Conservation (phyloP, 768 basidiomycete genomes). For the Agaricus subrufescens region DNA sequence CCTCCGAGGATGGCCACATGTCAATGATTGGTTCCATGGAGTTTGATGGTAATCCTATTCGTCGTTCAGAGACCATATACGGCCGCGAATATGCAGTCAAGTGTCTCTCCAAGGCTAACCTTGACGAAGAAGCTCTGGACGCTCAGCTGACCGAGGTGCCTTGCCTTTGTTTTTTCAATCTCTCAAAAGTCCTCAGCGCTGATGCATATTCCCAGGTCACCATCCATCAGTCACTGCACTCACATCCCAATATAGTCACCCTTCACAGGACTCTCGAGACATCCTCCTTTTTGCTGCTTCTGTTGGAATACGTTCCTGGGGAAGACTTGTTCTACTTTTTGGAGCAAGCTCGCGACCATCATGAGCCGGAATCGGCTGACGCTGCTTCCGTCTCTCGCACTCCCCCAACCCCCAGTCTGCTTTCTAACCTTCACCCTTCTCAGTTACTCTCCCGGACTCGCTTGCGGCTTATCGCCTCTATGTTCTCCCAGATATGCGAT, state of each 20-base stretch:
- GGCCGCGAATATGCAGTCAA: conserved; percentile 93
- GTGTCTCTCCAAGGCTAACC: conserved; percentile 90
- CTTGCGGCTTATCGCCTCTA: conserved; percentile 88
- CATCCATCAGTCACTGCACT: conserved; percentile 88
- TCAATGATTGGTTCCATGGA: conserved; percentile 54
- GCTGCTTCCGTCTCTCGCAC: conserved; percentile 53
- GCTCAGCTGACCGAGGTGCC: conserved; percentile 88
- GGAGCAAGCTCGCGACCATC: conserved; percentile 90
- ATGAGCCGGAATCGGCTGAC: conserved; percentile 48
- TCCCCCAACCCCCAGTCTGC: conserved; percentile 90
- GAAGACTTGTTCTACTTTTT: conserved; percentile 98
- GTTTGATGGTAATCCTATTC: conserved; percentile 33
- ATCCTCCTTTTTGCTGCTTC: conserved; percentile 81
- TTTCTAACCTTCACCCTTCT: conserved; percentile 74
- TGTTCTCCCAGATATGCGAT: conserved; percentile 99
- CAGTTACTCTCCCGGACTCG: conserved; percentile 85
- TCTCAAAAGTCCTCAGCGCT: conserved; percentile 11
- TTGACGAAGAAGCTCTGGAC: conserved; percentile 80
- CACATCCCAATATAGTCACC: conserved; percentile 93
- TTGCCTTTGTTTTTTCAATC: conserved; percentile 13
- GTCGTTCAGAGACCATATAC: conserved; percentile 43
- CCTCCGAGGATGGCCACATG: conserved; percentile 54
- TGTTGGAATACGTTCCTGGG: conserved; percentile 94
- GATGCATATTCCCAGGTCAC: conserved; percentile 53
- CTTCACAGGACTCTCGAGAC: conserved; percentile 93